A percentile compares a stretch with the other conserved stretches of the same genome.
Conservation (phyloP, 2,329 filamentous ascomycete genomes). For the Apiospora koreana region DNA sequence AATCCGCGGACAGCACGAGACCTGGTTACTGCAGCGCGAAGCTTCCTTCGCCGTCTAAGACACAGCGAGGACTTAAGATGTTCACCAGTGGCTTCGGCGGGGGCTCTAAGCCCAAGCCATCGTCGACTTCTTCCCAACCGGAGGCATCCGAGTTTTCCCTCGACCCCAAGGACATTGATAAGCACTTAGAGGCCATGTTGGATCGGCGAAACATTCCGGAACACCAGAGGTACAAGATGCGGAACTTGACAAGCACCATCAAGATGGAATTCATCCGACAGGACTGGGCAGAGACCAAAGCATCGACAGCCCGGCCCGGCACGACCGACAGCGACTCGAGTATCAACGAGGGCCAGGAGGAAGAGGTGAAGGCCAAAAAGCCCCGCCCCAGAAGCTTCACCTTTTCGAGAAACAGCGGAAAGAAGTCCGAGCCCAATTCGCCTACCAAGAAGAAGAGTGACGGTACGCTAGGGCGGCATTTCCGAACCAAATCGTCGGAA, state of each 20-base stretch:
- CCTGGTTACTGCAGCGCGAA: slow-evolving; percentile 23
- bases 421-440: slow-evolving; percentile 62
- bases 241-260: slow-evolving; percentile 82
- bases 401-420: slow-evolving; percentile 58
- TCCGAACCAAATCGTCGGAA: slow-evolving; percentile 72
- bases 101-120: slow-evolving; percentile 39
- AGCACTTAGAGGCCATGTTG: slow-evolving; percentile 63
- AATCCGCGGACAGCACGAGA: slow-evolving; percentile 19
- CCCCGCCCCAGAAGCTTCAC: slow-evolving; percentile 79
- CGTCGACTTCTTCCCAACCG: slow-evolving; percentile 39
- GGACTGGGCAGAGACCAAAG: slow-evolving; percentile 70
- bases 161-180: slow-evolving; percentile 56
- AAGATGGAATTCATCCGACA: slow-evolving; percentile 96
- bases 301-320: slow-evolving; percentile 44
- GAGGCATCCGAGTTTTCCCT: slow-evolving; percentile 46
- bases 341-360: slow-evolving; percentile 28
- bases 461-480: slow-evolving; percentile 61
- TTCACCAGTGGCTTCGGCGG: slow-evolving; percentile 38
- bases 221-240: slow-evolving; percentile 93
- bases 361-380: slow-evolving; percentile 52
- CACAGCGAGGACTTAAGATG: slow-evolving; percentile 44
- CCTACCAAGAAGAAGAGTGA: slow-evolving; percentile 76
- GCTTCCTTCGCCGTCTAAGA: slow-evolving; percentile 31
- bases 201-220: slow-evolving; percentile 92
- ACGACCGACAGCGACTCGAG: slow-evolving; percentile 41